A percentile compares a stretch with the other conserved stretches of the same genome.
These are phyloP conservation scores for Corylus heterophylla DNA, from an alignment of 306 rosid genomes.

Conservation along the genomic window DNA sequence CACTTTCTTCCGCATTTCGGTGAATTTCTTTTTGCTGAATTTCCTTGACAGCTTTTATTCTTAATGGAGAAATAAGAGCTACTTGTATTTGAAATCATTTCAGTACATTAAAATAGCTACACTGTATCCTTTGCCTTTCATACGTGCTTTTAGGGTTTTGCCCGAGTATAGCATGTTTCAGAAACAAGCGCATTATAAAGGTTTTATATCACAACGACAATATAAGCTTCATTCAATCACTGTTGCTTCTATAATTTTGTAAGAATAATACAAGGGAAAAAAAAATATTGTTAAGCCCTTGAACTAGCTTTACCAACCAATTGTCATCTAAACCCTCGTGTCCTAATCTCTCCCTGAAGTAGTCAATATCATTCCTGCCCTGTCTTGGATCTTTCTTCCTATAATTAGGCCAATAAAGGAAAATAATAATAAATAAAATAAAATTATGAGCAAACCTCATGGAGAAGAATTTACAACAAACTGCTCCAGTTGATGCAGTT, in stretches of 20 bases:
- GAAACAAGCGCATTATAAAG: background rate
- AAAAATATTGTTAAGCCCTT: background rate
- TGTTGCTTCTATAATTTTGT: background rate
- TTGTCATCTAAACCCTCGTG: background rate
- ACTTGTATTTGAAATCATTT: background rate
- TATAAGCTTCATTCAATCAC: background rate
- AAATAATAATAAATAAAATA: background rate
- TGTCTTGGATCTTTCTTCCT: background rate
- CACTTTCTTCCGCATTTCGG: background rate
- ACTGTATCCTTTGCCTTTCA: background rate
- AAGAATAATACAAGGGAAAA: background rate
- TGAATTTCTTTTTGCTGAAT: background rate
- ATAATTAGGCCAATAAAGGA: background rate
- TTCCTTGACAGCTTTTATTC: too few relatives aligned
- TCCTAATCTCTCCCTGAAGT: background rate
- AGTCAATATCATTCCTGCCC: background rate
- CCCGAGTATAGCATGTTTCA: background rate
- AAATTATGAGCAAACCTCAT: background rate
- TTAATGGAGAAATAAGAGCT: background rate
- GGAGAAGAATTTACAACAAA: conserved; percentile 13
- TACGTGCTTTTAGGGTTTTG: too few relatives aligned
- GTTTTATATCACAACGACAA: background rate
- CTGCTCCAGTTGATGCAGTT: background rate
- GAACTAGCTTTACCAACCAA: background rate
- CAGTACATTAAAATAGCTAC: background rate